Base-by-base conservation (phyloP, 1,284 basidiomycete species). In the Peniophora sp. region DNA sequence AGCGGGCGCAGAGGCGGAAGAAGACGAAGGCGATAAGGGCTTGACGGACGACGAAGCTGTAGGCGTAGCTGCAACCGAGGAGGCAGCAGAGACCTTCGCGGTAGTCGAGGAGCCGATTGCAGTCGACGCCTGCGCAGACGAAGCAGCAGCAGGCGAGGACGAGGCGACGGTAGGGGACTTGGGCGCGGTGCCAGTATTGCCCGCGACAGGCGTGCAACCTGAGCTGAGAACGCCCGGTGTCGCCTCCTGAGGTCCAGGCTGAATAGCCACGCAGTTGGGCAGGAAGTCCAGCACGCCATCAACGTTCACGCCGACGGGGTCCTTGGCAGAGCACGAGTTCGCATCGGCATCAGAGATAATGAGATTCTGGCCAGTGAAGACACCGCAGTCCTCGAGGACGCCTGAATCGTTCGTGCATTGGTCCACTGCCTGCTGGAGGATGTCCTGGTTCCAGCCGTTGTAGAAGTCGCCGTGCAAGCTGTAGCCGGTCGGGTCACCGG, bases 381-480 rank as follows among this genome's bases (percentile, higher is more conserved):
- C 55, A 1, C 23, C 11, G 11, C 55, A 56, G 19, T 55, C 48
- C 19, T 55, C 48, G 24, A 56, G 49, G 16, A 50, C 50, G 16
- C 55, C 55, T 16, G 50, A 52, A 3, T 1, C 1, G 24, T 11
- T 47, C 9, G 52, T 58, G 52, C 59, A 61, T 2, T 39, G 38
- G 1, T 35, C 32, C 25, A 78, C 67, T 17, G 72, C 75, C 12
- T 64, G 68, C 54, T 73, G 67, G 17, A 78, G 69, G 24, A 74
- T 69, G 50, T 65, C 69, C 3, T 55, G 48, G 45, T 75, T 68
- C 77, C 77, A 78, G 20, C 76, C 76, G 55, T 77, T 74, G 54
- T 73, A 60, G 61, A 74, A 78, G 55, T 78, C 76, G 36, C 69
- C 76, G 60, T 78, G 76, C 53, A 73, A 73, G 36, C 74, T 72